Evolutionary conservation across 1,284 basidiomycete species (phyloP), one percentile per base, ranked within the genome.

Genomic region (Cryptococcus floricola): DNA sequence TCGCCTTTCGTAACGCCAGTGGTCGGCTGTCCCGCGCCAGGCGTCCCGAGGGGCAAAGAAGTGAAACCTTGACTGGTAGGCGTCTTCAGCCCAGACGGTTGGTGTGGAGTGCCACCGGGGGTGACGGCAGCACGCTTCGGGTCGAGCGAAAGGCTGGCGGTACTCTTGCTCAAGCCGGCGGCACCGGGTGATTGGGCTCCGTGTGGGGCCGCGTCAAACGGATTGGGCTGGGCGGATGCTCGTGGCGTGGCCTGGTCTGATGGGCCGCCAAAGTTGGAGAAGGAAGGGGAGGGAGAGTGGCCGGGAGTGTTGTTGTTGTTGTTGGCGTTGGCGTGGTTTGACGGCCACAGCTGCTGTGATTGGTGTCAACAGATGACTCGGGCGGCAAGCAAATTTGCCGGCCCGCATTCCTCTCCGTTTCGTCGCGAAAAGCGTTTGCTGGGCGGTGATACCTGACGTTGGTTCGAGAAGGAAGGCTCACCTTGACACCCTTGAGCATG

Each of bases 171-270:
- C 39, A 65, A 60, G 16, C 68, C 62, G 49, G 59, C 49, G 14
- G 44, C 44, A 16, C 53, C 55, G 44, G 59, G 56, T 43, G 56
- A 51, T 45, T 52, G 57, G 27, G 48, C 28, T 39, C 9, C 37
- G 18, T 39, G 39, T 9, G 50, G 43, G 38, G 61, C 52, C 50
- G 58, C 51, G 62, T 90, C 88, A 68, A 91, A 90, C 2, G 87
- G 89, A 71, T 90, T 88, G 59, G 71, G 74, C 58, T 81, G 79
- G 52, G 79, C 74, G 55, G 68, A 79, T 12, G 84, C 83, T 62
- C 82, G 81, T 39, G 89, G 88, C 2, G 89, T 91, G 47, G 87
- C 82, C 76, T 88, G 86, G 64, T 85, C 86, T 61, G 76, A 68
- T 23, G 84, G 77, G 41, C 81, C 79, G 28, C 67, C 69, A 18